A percentile compares a stretch with the other conserved stretches of the same genome.
Conservation (phyloP, 2,329 filamentous ascomycete species). For the Colletotrichum eremochloae region DNA sequence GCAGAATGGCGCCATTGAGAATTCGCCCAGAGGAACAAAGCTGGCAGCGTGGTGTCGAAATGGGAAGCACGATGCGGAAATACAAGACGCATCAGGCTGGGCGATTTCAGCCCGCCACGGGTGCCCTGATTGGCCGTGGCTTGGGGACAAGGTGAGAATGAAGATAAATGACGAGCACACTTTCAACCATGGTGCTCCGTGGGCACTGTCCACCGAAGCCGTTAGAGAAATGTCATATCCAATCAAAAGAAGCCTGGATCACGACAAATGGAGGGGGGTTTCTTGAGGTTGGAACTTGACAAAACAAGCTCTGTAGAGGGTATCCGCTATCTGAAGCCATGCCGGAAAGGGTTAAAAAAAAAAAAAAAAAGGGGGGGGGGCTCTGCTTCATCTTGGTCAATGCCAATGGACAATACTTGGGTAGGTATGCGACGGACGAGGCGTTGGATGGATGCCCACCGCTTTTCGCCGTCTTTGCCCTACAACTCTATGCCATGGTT, state of each 20-base stretch:
- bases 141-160: neutral
- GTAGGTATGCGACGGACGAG: neutral
- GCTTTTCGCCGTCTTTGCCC: neutral
- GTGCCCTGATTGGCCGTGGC: neutral
- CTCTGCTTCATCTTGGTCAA: constrained; percentile 25
- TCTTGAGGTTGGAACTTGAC: constrained; percentile 1
- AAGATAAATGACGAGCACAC: constrained; percentile 34
- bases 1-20: constrained; percentile 21
- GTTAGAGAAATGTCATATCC: constrained; percentile 4
- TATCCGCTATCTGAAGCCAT: constrained; percentile 3
- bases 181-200: neutral
- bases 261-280: constrained; percentile 9
- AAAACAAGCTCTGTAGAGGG: neutral
- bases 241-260: constrained; percentile 18
- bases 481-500: neutral
- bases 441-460: constrained; percentile 13
- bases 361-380: too few species aligned
- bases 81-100: constrained; percentile 1
- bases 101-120: neutral
- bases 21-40: constrained; percentile 14
- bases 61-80: constrained; percentile 17
- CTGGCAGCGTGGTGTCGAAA: constrained; percentile 18
- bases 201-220: neutral
- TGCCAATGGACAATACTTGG: neutral
- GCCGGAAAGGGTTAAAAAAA: too few species aligned